Conservation (phyloP, 2,329 filamentous ascomycete species). For the Zymoseptoria ardabiliae region DNA sequence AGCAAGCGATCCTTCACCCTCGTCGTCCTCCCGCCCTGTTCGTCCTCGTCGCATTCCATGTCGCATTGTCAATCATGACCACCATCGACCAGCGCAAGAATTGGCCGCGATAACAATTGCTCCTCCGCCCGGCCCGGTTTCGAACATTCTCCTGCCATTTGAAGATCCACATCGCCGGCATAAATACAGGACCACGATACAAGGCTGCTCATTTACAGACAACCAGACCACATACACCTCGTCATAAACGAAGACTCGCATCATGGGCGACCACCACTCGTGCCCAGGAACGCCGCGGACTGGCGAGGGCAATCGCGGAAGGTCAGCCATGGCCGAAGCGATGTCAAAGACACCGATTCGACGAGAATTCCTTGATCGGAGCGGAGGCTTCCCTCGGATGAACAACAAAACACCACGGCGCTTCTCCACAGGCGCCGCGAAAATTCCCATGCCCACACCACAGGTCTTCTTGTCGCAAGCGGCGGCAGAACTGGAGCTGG, state of each 20-base stretch:
- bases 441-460: constrained; percentile 27
- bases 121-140: neutral
- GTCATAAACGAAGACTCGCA: neutral
- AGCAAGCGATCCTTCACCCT: neutral
- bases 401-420: constrained; percentile 27
- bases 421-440: constrained; percentile 28
- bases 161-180: neutral
- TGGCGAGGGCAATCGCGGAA: constrained; percentile 7
- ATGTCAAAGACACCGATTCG: constrained; percentile 23
- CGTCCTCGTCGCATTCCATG: neutral
- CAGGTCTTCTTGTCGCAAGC: constrained; percentile 25
- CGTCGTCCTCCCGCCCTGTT: neutral
- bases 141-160: neutral
- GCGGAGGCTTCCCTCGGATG: constrained; percentile 17
- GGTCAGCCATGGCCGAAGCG: constrained; percentile 24
- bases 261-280: constrained; percentile 9
- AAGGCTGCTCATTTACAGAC: neutral
- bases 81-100: neutral
- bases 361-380: constrained; percentile 28
- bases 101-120: neutral
- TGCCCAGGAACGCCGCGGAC: constrained; percentile 15
- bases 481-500: constrained; percentile 21
- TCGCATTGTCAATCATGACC: neutral
- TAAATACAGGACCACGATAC: neutral
- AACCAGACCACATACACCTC: neutral